phyloP scores from a whole-genome alignment of 73 alveolate species.

The Breviolum minutum region DNA sequence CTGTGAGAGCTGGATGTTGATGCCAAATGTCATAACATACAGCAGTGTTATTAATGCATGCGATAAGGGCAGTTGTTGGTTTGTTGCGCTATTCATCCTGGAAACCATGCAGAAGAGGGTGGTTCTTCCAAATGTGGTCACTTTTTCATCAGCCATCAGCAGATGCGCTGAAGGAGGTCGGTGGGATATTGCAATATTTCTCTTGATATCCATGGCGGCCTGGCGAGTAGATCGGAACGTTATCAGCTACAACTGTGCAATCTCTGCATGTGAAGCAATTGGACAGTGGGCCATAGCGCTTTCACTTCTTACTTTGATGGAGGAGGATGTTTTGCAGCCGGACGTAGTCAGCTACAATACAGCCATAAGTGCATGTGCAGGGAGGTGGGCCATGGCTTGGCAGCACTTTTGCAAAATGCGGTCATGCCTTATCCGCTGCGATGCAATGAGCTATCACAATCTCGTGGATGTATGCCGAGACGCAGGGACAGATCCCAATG shows the following conservation, averaged over 20 bases:
- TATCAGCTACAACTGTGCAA: constrained; percentile 56
- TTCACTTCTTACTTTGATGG: neutral
- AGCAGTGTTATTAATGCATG: constrained; percentile 17
- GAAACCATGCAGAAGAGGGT: neutral
- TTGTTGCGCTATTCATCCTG: neutral
- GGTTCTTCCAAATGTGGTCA: constrained; percentile 38
- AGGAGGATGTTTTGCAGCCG: neutral
- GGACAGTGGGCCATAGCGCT: constrained; percentile 11
- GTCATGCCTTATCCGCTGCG: neutral
- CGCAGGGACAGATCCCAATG: neutral
- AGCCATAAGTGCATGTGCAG: constrained; percentile 4
- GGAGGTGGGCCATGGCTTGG: neutral
- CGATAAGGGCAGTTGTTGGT: neutral
- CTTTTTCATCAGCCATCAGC: constrained; percentile 1
- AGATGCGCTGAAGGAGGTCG: constrained; percentile 8
- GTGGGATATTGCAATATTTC: constrained; percentile 17
- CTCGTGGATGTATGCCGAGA: neutral
- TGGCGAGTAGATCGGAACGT: neutral
- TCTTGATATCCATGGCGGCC: neutral
- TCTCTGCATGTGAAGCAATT: neutral
- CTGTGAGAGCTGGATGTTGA: neutral
- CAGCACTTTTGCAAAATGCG: constrained; percentile 8
- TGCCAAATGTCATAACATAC: constrained; percentile 9
- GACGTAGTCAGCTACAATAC: constrained; percentile 27
- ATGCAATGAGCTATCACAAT: constrained; percentile 28